A percentile compares a stretch with the other conserved stretches of the same genome.
Conservation (phyloP, 2,329 filamentous ascomycete species). For the Fusarium illudens region DNA sequence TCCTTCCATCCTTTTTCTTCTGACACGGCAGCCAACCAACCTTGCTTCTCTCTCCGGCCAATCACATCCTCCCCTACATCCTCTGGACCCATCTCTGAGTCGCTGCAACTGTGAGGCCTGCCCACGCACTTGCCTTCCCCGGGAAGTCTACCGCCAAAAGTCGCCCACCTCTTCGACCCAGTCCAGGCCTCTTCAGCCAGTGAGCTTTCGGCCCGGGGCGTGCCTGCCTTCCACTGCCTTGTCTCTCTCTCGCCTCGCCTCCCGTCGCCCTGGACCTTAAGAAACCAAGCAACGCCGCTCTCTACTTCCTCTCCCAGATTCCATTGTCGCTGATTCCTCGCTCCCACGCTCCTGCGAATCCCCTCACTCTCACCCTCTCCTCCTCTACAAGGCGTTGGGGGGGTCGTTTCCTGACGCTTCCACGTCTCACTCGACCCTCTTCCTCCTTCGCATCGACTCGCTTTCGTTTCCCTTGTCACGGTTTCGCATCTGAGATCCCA, state of each 20-base stretch:
- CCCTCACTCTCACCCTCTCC: slow-evolving; percentile 41
- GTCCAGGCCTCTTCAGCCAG: slow-evolving; percentile 19
- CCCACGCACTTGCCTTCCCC: slow-evolving; percentile 32
- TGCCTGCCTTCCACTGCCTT: slow-evolving; percentile 31
- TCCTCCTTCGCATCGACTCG: slow-evolving; percentile 13
- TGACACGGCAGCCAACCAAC: slow-evolving; percentile 3
- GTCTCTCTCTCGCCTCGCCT: slow-evolving; percentile 31
- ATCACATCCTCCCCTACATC: slow-evolving; percentile 9
- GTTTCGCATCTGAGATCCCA: slow-evolving; percentile 39
- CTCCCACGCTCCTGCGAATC: slow-evolving; percentile 27
- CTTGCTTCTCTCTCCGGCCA: slow-evolving; percentile 10
- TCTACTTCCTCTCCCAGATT: slow-evolving; percentile 36
- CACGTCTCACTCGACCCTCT: slow-evolving; percentile 24
- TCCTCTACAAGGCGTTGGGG: slow-evolving; percentile 50
- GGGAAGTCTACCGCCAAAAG: slow-evolving; percentile 29
- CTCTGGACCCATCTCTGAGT: slow-evolving; percentile 23
- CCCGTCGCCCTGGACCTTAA: slow-evolving; percentile 33
- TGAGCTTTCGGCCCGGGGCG: slow-evolving; percentile 6
- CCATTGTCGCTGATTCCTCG: slow-evolving; percentile 35
- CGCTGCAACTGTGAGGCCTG: slow-evolving; percentile 25
- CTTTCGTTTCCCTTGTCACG: slow-evolving; percentile 25
- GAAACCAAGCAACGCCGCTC: slow-evolving; percentile 36
- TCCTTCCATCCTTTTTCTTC: slow-evolving; percentile 25
- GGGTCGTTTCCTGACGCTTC: slow-evolving; percentile 36
- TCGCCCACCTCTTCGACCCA: slow-evolving; percentile 16